Conservation (phyloP, 31 red algal genomes). For the Bonnemaisonia californica region DNA sequence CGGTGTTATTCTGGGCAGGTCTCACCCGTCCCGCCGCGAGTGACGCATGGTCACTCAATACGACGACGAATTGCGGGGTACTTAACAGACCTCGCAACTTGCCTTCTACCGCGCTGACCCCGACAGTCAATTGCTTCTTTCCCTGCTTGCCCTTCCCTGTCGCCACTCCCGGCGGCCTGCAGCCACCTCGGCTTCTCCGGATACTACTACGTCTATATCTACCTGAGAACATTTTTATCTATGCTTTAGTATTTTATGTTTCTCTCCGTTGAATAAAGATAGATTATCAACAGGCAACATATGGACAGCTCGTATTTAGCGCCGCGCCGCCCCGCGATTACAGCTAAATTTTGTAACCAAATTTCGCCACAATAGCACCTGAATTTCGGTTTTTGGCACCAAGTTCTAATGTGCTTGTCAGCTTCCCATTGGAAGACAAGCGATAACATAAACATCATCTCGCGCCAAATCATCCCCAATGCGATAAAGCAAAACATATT, state of each 20-base stretch:
- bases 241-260: neutral
- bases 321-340: conserved; percentile 2
- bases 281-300: conserved; percentile 20
- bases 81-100: conserved; percentile 10
- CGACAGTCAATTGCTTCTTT: conserved; percentile 24
- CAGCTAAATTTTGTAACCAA: neutral
- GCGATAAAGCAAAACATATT: no score
- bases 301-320: neutral
- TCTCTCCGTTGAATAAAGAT: conserved; percentile 18
- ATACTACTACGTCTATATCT: neutral
- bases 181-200: conserved; percentile 23
- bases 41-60: conserved; percentile 3
- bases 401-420: no score
- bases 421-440: no score
- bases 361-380: no score
- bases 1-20: conserved; percentile 19
- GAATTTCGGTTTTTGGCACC: no score
- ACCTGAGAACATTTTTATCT: neutral
- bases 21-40: neutral
- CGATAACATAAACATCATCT: no score
- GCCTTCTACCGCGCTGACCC: conserved; percentile 23
- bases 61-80: neutral
- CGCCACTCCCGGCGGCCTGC: conserved; percentile 21
- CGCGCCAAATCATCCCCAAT: no score
- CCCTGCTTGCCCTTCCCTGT: neutral